A percentile compares a stretch with the other conserved stretches of the same genome.
Evolutionary conservation across 441 rosid species (phyloP).

Genomic region (California macrophylla): DNA sequence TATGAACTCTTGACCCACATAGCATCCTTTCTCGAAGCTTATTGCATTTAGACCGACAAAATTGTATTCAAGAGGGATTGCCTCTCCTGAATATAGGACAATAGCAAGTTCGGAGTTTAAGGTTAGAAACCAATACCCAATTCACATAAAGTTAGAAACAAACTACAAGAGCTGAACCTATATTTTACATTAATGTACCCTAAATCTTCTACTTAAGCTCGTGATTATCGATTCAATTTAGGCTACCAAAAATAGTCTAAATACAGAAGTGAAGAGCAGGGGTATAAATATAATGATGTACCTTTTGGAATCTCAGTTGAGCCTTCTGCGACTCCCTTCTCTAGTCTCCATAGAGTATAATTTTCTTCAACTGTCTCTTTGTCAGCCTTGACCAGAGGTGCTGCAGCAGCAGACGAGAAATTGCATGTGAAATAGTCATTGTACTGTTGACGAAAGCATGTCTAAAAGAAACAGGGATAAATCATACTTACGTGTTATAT

Average conservation of each 20-base stretch:
- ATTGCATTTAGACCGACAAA: constrained; percentile 74
- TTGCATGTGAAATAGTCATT: not conserved
- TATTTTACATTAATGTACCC: not conserved
- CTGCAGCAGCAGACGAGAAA: constrained; percentile 31
- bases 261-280: not conserved
- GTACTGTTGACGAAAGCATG: not conserved
- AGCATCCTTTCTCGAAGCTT: constrained; percentile 93
- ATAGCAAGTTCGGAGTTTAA: not conserved
- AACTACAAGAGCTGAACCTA: not conserved
- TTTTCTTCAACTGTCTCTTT: constrained; percentile 69
- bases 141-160: not conserved
- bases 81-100: constrained; percentile 46
- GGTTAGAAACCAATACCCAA: not conserved
- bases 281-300: constrained; percentile 18
- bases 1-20: constrained; percentile 87
- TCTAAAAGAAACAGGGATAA: constrained; percentile 5
- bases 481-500: constrained; percentile 44
- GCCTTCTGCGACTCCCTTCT: constrained; percentile 88
- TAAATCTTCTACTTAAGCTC: not conserved
- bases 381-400: constrained; percentile 73
- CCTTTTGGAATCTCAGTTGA: constrained; percentile 85
- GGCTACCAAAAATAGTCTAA: not conserved
- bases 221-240: not conserved
- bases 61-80: constrained; percentile 82
- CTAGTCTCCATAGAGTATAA: constrained; percentile 59